Evolutionary conservation across 2,329 filamentous ascomycete species (phyloP), one percentile per base, ranked within the genome.

Genomic region (Colletotrichum agaves): DNA sequence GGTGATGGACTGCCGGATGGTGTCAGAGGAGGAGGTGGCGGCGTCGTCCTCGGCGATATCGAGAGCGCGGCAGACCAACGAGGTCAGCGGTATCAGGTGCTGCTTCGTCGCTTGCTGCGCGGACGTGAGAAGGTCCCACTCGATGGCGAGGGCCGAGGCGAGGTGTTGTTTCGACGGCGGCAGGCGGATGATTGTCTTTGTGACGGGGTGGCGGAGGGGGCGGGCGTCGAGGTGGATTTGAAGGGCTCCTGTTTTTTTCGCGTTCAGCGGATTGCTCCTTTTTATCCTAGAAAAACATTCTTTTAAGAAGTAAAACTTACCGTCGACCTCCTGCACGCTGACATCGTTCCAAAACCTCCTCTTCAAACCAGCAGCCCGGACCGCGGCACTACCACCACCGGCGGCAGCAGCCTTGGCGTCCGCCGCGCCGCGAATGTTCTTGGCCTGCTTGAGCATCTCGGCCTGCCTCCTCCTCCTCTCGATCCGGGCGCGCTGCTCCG

Each of bases 331-430:
- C 71, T 86, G 84, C 41, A 98, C 89, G 69, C 85, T 78, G 1
- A 96, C 93, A 75, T 96, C 87, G 78, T 91, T 93, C 95, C 95
- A 98, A 82, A 98, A 98, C 60, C 94, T 87, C 82, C 90, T 92
- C 74, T 90, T 84, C 64, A 87, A 75, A 39, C 77, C 81, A 17
- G 78, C 76, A 2, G 84, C 82, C 70, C 85, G 84, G 35, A 72
- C 73, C 1, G 49, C 49, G 27, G 49, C 49, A 13, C 66, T 71
- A 4, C 63, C 52, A 13, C 35, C 35, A 37, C 5, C 49, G 15
- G 49, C 49, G 12, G 66, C 72, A 4, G 59, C 52, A 12, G 52
- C 12, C 67, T 79, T 81, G 37, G 73, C 75, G 37, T 73, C 73
- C 17, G 71, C 74, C 0, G 75, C 73, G 43, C 56, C 60, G 35